Conservation (phyloP, 768 basidiomycete species). For the Tricholomella constricta region DNA sequence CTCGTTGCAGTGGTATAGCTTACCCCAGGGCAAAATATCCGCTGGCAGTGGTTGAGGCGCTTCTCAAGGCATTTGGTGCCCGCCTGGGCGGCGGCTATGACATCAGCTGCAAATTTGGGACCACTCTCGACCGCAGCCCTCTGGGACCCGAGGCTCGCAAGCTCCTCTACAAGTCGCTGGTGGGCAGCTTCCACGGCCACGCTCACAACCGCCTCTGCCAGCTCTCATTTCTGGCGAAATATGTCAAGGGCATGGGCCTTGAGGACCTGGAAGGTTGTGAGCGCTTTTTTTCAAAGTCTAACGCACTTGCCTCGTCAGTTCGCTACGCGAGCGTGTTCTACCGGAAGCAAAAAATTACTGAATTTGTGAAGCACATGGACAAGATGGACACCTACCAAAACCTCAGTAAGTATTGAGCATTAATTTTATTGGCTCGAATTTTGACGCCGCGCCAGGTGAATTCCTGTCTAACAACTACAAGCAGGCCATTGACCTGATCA, state of each 20-base stretch:
- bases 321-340: constrained; percentile 22
- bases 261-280: constrained; percentile 29
- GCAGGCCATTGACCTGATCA: not conserved
- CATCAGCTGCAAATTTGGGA: constrained; percentile 29
- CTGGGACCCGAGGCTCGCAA: constrained; percentile 15
- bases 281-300: constrained; percentile 24
- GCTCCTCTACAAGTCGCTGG: constrained; percentile 9
- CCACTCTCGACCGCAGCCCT: constrained; percentile 21
- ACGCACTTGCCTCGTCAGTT: constrained; percentile 18
- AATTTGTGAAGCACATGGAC: constrained; percentile 11
- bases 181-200: constrained; percentile 29
- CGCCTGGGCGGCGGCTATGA: constrained; percentile 28
- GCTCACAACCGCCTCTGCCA: constrained; percentile 33
- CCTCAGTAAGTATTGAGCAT: constrained; percentile 3
- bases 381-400: constrained; percentile 2
- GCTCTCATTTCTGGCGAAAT: constrained; percentile 22
- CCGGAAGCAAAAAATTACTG: constrained; percentile 23
- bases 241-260: constrained; percentile 26
- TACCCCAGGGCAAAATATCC: constrained; percentile 31
- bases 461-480: constrained; percentile 6
- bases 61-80: constrained; percentile 22
- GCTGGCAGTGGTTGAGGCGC: constrained; percentile 21
- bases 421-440: too few relatives aligned
- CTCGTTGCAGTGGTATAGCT: not conserved
- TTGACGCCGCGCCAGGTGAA: too few relatives aligned